Evolutionary conservation across 2,329 filamentous ascomycete species (phyloP), one percentile per base, ranked within the genome.

Genomic region (Coleophoma eucalyptorum): DNA sequence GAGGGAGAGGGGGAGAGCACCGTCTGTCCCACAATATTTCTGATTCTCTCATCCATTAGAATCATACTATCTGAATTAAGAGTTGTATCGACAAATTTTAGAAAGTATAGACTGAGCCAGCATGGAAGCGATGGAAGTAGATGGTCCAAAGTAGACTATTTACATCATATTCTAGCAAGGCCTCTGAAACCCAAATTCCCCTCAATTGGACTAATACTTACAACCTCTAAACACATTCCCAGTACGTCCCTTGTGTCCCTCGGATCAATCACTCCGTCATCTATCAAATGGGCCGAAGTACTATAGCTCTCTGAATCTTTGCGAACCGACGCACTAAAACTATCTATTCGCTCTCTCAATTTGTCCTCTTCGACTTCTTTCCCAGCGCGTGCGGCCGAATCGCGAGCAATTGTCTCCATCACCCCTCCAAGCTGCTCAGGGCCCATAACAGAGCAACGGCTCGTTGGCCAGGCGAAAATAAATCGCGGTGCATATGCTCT

Each of bases 401-500:
- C 60, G 16, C 44, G 47, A 40, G 50, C 46, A n/a, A 70, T 61
- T 21, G 54, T 58, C 43, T 65, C 63, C 68, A 72, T 72, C 8
- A 72, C 70, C 0, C 69, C 69, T 1, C 65, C 60, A 2, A 72
- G 56, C 55, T 72, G 69, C 38, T 71, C 69, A 0, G 69, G 63
- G 0, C 70, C 70, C 70, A 72, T 72, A 2, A 72, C 70, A 33
- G 67, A 68, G 57, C 69, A 72, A 16, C 67, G 61, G 0, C 69
- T 67, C 1, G 57, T 68, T 0, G 69, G 69, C 70, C 70, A 72
- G 12, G 67, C 66, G 50, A 74, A 74, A 3, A 74, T 51, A 48
- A 75, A 74, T 0, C 71, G 66, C 0, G 72, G 72, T 18, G 60
- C 60, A 54, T 72, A 75, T 2, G 69, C 48, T 18, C 72, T 50